phyloP scores from a whole-genome alignment of 2,329 filamentous ascomycete species.

The Claviceps monticola region DNA sequence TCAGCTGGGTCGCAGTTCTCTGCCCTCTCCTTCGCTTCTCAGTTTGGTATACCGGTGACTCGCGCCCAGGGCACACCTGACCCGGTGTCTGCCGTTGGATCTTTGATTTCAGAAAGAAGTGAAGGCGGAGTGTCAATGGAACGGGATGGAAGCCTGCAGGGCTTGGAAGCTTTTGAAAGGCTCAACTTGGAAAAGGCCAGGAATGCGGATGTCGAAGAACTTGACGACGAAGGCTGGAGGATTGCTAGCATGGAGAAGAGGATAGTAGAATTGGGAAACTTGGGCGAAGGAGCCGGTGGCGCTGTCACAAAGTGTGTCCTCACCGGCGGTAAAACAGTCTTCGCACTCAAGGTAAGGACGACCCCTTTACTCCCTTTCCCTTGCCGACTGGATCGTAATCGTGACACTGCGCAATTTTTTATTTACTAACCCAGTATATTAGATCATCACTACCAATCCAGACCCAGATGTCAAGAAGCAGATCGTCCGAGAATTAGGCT shows the following conservation, averaged over 20 bases:
- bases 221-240: conserved; percentile 91
- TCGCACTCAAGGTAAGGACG: conserved; percentile 71
- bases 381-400: neutral
- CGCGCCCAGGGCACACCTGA: conserved; percentile 60
- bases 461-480: conserved; percentile 98
- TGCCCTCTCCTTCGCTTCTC: conserved; percentile 63
- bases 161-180: conserved; percentile 65
- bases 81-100: conserved; percentile 77
- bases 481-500: conserved; percentile 87
- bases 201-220: conserved; percentile 78
- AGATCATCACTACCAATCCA: conserved; percentile 97
- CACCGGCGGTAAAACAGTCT: conserved; percentile 84
- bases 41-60: conserved; percentile 52
- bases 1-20: conserved; percentile 84
- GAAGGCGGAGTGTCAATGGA: conserved; percentile 69
- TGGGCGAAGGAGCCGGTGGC: conserved; percentile 91
- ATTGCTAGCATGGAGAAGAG: conserved; percentile 81
- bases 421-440: conserved; percentile 7
- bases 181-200: conserved; percentile 69
- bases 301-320: conserved; percentile 85
- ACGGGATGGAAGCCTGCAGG: conserved; percentile 66
- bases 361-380: neutral
- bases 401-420: conserved; percentile 3
- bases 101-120: conserved; percentile 67
- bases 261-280: conserved; percentile 74